Evolutionary conservation across 75 land plant genomes (phyloP).

Genomic region (Sequoia sempervirens): DNA sequence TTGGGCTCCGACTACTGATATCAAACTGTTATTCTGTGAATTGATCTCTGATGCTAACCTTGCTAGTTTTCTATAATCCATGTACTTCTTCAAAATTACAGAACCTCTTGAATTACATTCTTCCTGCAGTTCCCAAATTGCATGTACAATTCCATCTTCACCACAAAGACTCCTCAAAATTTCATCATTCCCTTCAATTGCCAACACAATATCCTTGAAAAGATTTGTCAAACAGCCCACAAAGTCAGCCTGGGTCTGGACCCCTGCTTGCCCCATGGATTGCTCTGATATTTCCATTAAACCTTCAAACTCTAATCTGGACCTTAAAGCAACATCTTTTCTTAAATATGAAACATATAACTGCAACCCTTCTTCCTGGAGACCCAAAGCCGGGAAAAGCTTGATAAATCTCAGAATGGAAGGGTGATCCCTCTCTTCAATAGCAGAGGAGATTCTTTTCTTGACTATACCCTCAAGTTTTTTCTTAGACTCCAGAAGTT

Average conservation of each 20-base stretch:
- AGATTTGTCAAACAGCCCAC: constrained; percentile 59
- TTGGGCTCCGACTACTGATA: constrained; percentile 31
- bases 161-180: constrained; percentile 58
- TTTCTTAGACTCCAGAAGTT: constrained; percentile 57
- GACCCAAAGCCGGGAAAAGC: constrained; percentile 56
- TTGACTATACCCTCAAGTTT: constrained; percentile 58
- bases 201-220: constrained; percentile 81
- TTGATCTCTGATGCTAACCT: constrained; percentile 66
- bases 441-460: constrained; percentile 43
- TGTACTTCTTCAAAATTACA: constrained; percentile 61
- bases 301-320: constrained; percentile 55
- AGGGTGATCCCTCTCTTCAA: constrained; percentile 69
- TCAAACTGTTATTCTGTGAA: constrained; percentile 57
- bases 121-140: constrained; percentile 82
- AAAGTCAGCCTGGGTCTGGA: constrained; percentile 32
- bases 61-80: constrained; percentile 58
- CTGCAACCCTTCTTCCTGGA: constrained; percentile 76
- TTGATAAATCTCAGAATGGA: constrained; percentile 54
- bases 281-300: constrained; percentile 48
- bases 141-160: constrained; percentile 77
- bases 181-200: constrained; percentile 78
- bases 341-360: constrained; percentile 70
- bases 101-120: constrained; percentile 83
- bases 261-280: background rate
- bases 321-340: constrained; percentile 63